phyloP scores from a whole-genome alignment of 139 green algal genomes.

The Edaphochlamys debaryana region DNA sequence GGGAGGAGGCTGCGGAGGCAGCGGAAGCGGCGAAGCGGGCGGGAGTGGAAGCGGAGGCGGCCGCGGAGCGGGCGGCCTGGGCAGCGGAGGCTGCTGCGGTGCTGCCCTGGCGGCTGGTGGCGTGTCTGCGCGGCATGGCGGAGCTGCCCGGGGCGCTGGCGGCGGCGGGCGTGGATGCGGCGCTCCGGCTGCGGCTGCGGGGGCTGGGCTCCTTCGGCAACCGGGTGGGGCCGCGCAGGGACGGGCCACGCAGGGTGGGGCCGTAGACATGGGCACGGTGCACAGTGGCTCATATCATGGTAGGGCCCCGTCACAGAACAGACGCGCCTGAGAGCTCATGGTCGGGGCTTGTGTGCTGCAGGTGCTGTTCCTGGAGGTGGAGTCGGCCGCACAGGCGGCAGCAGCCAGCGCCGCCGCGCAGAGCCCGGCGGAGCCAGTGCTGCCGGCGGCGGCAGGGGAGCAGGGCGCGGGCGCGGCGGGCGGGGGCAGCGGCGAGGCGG shows the following conservation, averaged over 20 bases:
- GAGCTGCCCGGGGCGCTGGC: constrained; percentile 2
- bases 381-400: not conserved
- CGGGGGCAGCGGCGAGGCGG: not conserved
- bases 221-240: not conserved
- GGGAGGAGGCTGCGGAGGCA: not conserved
- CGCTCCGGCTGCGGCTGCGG: not conserved
- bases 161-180: not conserved
- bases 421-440: not conserved
- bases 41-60: not conserved
- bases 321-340: not conserved
- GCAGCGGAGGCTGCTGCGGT: not conserved
- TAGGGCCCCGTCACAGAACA: too few relatives aligned
- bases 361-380: constrained; percentile 29
- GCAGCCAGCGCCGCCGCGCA: not conserved
- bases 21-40: not conserved
- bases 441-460: not conserved
- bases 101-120: constrained; percentile 22
- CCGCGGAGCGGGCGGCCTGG: not conserved
- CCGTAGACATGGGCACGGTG: too few relatives aligned
- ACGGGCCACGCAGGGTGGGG: too few relatives aligned
- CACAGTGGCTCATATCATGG: too few relatives aligned
- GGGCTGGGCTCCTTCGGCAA: not conserved
- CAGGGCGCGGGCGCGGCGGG: not conserved
- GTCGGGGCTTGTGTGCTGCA: not conserved
- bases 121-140: not conserved